Evolutionary conservation across 2,329 filamentous ascomycete species (phyloP).

Genomic region (Fusarium nisikadoi): DNA sequence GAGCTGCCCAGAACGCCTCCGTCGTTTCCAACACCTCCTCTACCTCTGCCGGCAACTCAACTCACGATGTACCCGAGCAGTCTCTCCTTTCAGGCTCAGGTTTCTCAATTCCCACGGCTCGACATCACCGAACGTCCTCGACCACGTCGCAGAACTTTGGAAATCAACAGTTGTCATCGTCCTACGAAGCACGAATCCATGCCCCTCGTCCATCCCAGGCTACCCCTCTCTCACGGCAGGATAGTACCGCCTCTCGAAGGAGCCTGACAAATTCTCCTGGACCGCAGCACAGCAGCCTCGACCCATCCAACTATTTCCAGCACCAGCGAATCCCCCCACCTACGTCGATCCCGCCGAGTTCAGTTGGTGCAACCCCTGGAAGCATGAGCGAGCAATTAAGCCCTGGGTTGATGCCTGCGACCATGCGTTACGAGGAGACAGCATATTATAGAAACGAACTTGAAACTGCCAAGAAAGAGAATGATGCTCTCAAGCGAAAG

Average conservation of each 20-base stretch:
- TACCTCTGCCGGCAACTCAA: slow-evolving; percentile 64
- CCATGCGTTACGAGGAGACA: slow-evolving; percentile 71
- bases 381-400: slow-evolving; percentile 57
- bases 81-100: slow-evolving; percentile 67
- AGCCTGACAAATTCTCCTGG: slow-evolving; percentile 63
- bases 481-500: slow-evolving; percentile 68
- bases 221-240: slow-evolving; percentile 62
- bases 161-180: slow-evolving; percentile 50
- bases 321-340: slow-evolving; percentile 56
- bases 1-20: slow-evolving; percentile 74
- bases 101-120: slow-evolving; percentile 65
- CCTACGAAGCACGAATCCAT: slow-evolving; percentile 54
- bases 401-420: slow-evolving; percentile 66
- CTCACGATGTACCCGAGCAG: slow-evolving; percentile 60
- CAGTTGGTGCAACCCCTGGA: slow-evolving; percentile 55
- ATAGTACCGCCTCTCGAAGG: slow-evolving; percentile 64
- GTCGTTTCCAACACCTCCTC: slow-evolving; percentile 74
- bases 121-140: slow-evolving; percentile 69
- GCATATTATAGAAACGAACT: slow-evolving; percentile 69
- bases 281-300: slow-evolving; percentile 57
- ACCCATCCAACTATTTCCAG: slow-evolving; percentile 59
- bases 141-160: slow-evolving; percentile 63
- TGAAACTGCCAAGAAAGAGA: slow-evolving; percentile 71
- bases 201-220: slow-evolving; percentile 58
- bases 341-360: slow-evolving; percentile 49